Evolutionary conservation across 2,329 filamentous ascomycete genomes (phyloP).

Genomic region (Delphinella strobiligena): DNA sequence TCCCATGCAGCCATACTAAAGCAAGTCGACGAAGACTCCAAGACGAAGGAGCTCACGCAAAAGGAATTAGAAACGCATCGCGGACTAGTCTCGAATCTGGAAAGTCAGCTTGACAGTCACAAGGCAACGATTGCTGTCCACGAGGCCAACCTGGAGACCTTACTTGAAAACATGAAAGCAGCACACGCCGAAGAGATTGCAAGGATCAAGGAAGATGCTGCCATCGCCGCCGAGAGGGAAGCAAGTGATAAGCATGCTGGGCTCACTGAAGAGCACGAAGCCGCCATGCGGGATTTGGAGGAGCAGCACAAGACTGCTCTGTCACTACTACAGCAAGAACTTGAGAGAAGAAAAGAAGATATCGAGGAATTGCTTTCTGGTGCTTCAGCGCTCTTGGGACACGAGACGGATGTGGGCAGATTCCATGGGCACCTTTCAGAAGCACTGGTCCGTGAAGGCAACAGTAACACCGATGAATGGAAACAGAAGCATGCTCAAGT

Average conservation of each 20-base stretch:
- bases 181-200: constrained; percentile 46
- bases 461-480: constrained; percentile 32
- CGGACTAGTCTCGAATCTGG: constrained; percentile 41
- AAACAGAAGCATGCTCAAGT: constrained; percentile 17
- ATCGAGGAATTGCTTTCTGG: constrained; percentile 47
- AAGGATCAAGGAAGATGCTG: constrained; percentile 45
- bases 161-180: constrained; percentile 28
- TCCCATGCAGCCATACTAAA: constrained; percentile 54
- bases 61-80: constrained; percentile 40
- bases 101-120: constrained; percentile 45
- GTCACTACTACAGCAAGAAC: constrained; percentile 43
- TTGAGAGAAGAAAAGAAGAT: constrained; percentile 48
- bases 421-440: constrained; percentile 31
- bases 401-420: constrained; percentile 38
- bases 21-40: constrained; percentile 55
- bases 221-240: constrained; percentile 28
- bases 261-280: constrained; percentile 12
- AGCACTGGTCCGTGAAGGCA: constrained; percentile 27
- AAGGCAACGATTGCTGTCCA: constrained; percentile 43
- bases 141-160: constrained; percentile 38
- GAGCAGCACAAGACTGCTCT: constrained; percentile 21
- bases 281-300: constrained; percentile 9
- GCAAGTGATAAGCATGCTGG: constrained; percentile 21
- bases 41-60: constrained; percentile 44
- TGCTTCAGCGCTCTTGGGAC: constrained; percentile 53